A percentile compares a stretch with the other conserved stretches of the same genome.
Evolutionary conservation across 2,329 filamentous ascomycete species (phyloP).

Genomic region (Alternaria rosae): DNA sequence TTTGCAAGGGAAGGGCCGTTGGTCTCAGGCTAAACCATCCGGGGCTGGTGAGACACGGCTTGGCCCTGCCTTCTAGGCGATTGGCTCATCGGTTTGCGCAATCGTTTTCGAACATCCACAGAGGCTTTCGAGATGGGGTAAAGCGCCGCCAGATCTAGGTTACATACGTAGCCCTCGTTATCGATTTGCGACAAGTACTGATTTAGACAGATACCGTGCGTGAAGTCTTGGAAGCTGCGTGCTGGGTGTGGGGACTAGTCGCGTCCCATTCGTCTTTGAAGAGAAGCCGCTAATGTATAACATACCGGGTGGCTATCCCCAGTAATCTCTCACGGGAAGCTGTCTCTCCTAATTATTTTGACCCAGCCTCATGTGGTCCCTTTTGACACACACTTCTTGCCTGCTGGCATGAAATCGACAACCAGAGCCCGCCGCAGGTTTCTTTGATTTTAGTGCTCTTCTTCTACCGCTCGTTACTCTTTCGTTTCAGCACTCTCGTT

Average conservation of each 20-base stretch:
- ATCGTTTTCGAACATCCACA: conserved; percentile 18
- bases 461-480: conserved; percentile 34
- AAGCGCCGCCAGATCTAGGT: conserved; percentile 19
- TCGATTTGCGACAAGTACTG: conserved; percentile 18
- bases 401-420: conserved; percentile 40
- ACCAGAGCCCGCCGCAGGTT: conserved; percentile 35
- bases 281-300: conserved; percentile 24
- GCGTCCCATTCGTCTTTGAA: conserved; percentile 18
- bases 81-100: conserved; percentile 19
- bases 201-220: conserved; percentile 17
- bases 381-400: conserved; percentile 24
- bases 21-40: conserved; percentile 14
- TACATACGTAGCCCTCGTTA: conserved; percentile 18
- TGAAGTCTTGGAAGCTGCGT: conserved; percentile 17
- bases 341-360: conserved; percentile 23
- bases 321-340: conserved; percentile 23
- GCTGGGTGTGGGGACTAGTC: conserved; percentile 21
- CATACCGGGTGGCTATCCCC: conserved; percentile 23
- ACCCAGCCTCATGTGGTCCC: conserved; percentile 23
- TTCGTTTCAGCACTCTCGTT: conserved; percentile 44
- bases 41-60: conserved; percentile 18
- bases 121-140: conserved; percentile 19
- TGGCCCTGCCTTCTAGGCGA: conserved; percentile 7
- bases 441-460: conserved; percentile 37
- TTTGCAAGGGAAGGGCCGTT: conserved; percentile 19